Base-by-base conservation (phyloP, 805 yeast genomes). In the Suhomyces sp. region DNA sequence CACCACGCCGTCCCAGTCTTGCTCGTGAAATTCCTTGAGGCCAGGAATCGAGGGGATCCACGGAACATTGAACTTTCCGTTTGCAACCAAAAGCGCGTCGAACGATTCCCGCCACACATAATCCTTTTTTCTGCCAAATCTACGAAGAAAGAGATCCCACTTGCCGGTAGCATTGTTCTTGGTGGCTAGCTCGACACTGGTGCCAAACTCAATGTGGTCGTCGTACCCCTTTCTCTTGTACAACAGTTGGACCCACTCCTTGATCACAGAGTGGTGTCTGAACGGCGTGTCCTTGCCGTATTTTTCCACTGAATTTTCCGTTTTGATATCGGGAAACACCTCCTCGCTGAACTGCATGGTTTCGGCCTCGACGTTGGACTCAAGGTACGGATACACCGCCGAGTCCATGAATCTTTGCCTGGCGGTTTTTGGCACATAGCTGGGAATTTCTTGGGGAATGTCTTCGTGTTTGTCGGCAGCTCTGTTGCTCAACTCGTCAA, bases 171-270 rank as follows among this genome's bases (percentile, higher is more conserved):
- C 44, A 10, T 43, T 47, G 21, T 60, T 53, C 24, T 67, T 62
- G 45, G 55, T 52, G 19, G 65, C 67, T 44, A 62, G 57, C 43
- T 68, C 73, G 13, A 68, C 68, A 2, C 66, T 60, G 8, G 71
- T 64, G 27, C 55, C 50, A 31, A 61, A 55, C 5, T 51, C 53
- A 2, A 68, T 43, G 25, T 58, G 56, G 46, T 64, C 64, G 19
- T 60, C 63, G 45, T 59, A 53, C 15, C 59, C 61, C 46, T 60
- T 60, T 6, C 48, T 50, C 46, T 60, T 61, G 49, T 60, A 60
- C 46, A 60, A 46, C 35, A 50, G 57, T 46, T 60, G 62, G 37
- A 60, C 44, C 62, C 63, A 62, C 9, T 48, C 48, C 47, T 59
- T 58, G 29, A 61, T 54, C 19, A 51, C 50, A 3, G 46, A 48